Evolutionary conservation across 2,329 filamentous ascomycete species (phyloP), one percentile per base, ranked within the genome.

Genomic region (Botrytis pseudocinerea): DNA sequence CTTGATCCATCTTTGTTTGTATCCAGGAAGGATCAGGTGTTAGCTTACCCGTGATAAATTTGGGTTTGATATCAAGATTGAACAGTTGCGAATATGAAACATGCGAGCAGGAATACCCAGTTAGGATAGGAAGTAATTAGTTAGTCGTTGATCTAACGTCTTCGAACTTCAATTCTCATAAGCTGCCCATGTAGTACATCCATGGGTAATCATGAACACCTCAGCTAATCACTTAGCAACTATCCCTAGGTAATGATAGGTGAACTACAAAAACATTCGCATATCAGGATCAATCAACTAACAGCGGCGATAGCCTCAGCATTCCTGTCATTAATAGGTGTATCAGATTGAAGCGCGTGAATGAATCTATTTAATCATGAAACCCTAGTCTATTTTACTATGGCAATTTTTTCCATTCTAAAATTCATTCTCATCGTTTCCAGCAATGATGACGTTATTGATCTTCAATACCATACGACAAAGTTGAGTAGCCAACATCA

Each of bases 391-490:
- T 69, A 69, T 69, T 60, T 59, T 69, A 60, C 66, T 44, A 69
- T 60, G 66, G 66, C 42, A 44, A 18, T 57, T 44, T 59, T 59
- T 22, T 22, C 48, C 25, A 44, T 42, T 77, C 73, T 92, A 97
- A 84, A 92, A 97, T 79, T 97, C 94, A 77, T 95, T 90, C 76
- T 97, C 93, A 78, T 95, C 95, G 76, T 89, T 90, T 73, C 95
- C 95, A 74, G 94, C 90, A 79, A 98, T 91, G 83, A 98, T 97
- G 77, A 98, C 95, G 82, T 97, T 97, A 87, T 98, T 97, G 82
- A 95, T 90, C 90, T 97, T 98, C 78, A 98, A 88, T 78, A 98
- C 95, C 95, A 99, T 98, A 78, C 96, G 91, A 87, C 96, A 98
- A 78, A 99, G 87, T 86, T 99, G 96, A 70, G 97, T 99, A 46